Evolutionary conservation across 441 rosid species (phyloP).

Genomic region (Corymbia citriodora): DNA sequence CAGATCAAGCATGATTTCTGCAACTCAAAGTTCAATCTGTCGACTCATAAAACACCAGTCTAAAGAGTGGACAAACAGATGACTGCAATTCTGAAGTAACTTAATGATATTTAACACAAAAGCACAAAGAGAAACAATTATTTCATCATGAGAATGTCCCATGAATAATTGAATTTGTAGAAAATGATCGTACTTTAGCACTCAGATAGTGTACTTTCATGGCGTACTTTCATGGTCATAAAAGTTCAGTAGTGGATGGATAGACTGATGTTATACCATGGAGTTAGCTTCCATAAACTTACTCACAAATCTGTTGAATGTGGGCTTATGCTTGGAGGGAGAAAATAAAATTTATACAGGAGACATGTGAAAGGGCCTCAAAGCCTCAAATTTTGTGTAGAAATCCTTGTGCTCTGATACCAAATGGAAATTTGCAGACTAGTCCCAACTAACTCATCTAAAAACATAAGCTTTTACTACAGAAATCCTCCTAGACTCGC

Average conservation of each 20-base stretch:
- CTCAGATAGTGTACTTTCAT: neutral
- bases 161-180: neutral
- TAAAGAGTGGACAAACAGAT: neutral
- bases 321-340: neutral
- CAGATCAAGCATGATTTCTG: neutral
- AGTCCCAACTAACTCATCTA: neutral
- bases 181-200: neutral
- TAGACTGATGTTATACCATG: neutral
- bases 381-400: neutral
- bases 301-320: neutral
- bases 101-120: neutral
- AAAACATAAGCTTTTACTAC: neutral
- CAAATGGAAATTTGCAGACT: neutral
- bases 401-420: neutral
- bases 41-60: neutral
- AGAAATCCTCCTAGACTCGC: neutral
- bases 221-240: neutral
- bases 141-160: neutral
- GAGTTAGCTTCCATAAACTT: neutral
- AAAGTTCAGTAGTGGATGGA: neutral
- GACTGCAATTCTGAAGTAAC: neutral
- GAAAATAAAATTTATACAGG: neutral
- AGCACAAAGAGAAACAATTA: neutral
- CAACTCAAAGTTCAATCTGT: neutral
- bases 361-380: neutral